phyloP scores from a whole-genome alignment of 148 eudicot genomes.

The Polygonum maritimum region DNA sequence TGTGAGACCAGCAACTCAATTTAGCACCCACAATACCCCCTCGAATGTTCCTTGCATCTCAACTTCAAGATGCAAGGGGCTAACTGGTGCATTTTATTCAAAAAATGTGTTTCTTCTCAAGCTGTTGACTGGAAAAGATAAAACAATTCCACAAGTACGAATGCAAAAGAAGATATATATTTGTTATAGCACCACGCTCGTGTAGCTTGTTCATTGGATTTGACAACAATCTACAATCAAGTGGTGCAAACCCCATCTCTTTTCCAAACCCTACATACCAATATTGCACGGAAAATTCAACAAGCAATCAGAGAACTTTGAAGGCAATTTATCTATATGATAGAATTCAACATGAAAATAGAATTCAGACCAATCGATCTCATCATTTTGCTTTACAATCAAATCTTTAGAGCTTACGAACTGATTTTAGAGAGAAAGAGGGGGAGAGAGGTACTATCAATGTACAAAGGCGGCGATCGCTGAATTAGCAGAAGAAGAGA shows the following conservation, averaged over 20 bases:
- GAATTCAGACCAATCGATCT: neutral
- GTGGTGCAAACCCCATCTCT: neutral
- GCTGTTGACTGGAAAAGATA: neutral
- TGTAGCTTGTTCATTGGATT: constrained; percentile 1
- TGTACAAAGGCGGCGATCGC: neutral
- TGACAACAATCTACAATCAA: constrained; percentile 2
- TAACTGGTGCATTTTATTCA: neutral
- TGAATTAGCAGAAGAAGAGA: neutral
- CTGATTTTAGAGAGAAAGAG: neutral
- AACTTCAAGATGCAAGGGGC: constrained; percentile 7
- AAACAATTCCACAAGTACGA: neutral
- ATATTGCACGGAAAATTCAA: neutral
- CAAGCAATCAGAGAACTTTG: constrained; percentile 10
- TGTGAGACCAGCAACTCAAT: neutral
- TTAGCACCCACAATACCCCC: neutral
- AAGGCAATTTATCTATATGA: constrained; percentile 6
- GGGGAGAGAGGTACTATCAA: neutral
- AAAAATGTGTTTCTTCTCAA: no score
- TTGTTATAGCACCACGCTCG: constrained; percentile 9
- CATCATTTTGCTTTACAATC: neutral
- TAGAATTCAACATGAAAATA: neutral
- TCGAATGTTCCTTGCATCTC: constrained; percentile 4
- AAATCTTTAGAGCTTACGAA: neutral
- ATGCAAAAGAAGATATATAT: neutral
- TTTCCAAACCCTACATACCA: neutral